These are phyloP conservation scores for Sphaerostilbella broomeana DNA, from an alignment of 2,329 filamentous ascomycete genomes.

Conservation along the genomic window DNA sequence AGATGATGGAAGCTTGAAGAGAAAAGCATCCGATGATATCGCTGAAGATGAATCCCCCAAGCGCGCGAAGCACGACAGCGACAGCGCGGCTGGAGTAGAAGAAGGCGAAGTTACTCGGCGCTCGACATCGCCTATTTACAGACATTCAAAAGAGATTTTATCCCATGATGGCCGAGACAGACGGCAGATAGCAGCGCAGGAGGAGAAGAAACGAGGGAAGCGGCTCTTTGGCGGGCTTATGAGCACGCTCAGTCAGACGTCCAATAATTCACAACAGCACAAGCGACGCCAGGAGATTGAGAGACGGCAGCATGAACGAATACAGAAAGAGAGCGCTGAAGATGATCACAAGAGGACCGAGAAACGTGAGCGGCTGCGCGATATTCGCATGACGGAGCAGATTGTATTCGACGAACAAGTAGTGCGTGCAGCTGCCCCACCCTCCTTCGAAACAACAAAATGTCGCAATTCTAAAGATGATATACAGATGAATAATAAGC, in stretches of 20 bases:
- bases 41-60: conserved; percentile 19
- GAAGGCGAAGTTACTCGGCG: neutral
- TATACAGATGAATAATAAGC: conserved; percentile 69
- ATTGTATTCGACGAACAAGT: conserved; percentile 67
- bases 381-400: conserved; percentile 61
- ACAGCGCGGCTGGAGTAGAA: conserved; percentile 12
- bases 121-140: neutral
- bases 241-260: conserved; percentile 69
- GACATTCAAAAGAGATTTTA: neutral
- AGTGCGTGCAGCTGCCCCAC: conserved; percentile 45
- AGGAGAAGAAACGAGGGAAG: conserved; percentile 80
- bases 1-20: conserved; percentile 20
- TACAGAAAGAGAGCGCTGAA: conserved; percentile 65
- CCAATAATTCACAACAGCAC: conserved; percentile 55
- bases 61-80: conserved; percentile 20
- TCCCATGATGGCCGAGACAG: conserved; percentile 13
- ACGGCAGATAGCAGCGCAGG: conserved; percentile 34
- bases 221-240: conserved; percentile 79
- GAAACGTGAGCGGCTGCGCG: conserved; percentile 56
- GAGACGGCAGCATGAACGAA: conserved; percentile 69
- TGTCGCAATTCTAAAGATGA: no score
- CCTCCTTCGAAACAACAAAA: no score
- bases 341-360: conserved; percentile 61
- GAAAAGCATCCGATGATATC: conserved; percentile 22
- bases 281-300: conserved; percentile 74